Evolutionary conservation across 169 alveolate genomes (phyloP), one percentile per base, ranked within the genome.

Genomic region (Plasmodium fragile): DNA sequence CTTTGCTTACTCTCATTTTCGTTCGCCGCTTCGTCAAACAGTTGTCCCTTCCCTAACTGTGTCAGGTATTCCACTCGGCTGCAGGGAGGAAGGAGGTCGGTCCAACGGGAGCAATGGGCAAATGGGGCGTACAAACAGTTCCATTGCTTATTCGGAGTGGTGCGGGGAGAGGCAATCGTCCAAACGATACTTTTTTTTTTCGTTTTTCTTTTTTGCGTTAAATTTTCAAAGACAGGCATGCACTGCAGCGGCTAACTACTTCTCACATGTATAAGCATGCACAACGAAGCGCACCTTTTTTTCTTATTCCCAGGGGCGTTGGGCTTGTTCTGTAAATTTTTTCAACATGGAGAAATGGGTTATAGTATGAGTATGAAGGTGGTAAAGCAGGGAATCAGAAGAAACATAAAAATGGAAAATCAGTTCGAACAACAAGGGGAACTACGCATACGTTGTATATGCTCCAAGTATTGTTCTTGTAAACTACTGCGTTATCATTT

Each of bases 11-110:
- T 79, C 22, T 43, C 65, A 49, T 83, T 43, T 52, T 45, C 43
- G 2, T 73, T 32, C 2, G 34, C 41, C 39, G 16, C 45, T 2
- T 43, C 77, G 18, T 71, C 78, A 72, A 83, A 72, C 28, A 45
- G 41, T 25, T 71, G 36, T 32, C 77, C 84, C 32, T 83, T 73
- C 65, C 92, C 92, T 34, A 83, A 32, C 25, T 49, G 59, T n/a
- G 92, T 45, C 39, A 83, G 41, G 30, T 83, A 83, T 71, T 83
- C 92, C 34, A 83, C 73, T 25, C 92, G 92, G 53, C 92, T 83
- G 34, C 30, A 83, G 53, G 77, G 77, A 8, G 81, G 28, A 43
- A 11, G 16, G n/a, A 16, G 28, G n/a, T 5, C 8, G 45, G 36
- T 80, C 34, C 59, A 13, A 13, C 16, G 18, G 71, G 65, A 49